Conservation (phyloP, 345 rosid species). For the Sisymbrium altissimum region DNA sequence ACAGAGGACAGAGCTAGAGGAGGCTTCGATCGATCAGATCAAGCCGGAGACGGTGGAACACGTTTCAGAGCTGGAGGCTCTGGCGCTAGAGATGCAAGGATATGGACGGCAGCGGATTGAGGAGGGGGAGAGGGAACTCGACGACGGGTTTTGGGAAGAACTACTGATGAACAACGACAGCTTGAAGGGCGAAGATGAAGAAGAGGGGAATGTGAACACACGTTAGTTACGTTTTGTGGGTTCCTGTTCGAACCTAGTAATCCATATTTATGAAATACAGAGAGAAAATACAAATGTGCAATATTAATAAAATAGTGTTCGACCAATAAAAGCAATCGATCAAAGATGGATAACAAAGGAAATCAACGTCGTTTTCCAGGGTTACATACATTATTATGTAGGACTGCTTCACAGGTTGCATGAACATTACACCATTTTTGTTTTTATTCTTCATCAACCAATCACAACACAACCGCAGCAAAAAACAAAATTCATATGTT, state of each 20-base stretch:
- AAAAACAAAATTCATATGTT: background rate
- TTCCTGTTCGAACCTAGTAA: constrained; percentile 35
- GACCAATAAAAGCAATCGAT: background rate
- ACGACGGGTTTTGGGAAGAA: constrained; percentile 70
- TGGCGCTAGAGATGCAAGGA: constrained; percentile 89
- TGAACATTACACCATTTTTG: background rate
- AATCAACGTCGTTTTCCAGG: background rate
- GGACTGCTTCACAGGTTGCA: no score
- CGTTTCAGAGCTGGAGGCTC: constrained; percentile 75
- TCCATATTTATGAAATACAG: background rate
- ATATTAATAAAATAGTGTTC: background rate
- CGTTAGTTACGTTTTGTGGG: constrained; percentile 49
- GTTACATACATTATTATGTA: background rate
- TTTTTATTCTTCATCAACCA: background rate
- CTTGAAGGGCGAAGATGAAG: constrained; percentile 12
- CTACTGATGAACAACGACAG: constrained; percentile 41
- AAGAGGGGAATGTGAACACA: constrained; percentile 49
- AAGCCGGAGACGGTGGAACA: constrained; percentile 52
- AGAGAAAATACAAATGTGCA: background rate
- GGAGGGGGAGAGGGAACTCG: constrained; percentile 41
- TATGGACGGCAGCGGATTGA: constrained; percentile 36
- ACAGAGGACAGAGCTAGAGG: constrained; percentile 49
- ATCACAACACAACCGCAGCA: background rate
- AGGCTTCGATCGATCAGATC: constrained; percentile 41
- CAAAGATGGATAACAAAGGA: background rate